Conservation (phyloP, 106 monocot species). For the Gastrodia elata region DNA sequence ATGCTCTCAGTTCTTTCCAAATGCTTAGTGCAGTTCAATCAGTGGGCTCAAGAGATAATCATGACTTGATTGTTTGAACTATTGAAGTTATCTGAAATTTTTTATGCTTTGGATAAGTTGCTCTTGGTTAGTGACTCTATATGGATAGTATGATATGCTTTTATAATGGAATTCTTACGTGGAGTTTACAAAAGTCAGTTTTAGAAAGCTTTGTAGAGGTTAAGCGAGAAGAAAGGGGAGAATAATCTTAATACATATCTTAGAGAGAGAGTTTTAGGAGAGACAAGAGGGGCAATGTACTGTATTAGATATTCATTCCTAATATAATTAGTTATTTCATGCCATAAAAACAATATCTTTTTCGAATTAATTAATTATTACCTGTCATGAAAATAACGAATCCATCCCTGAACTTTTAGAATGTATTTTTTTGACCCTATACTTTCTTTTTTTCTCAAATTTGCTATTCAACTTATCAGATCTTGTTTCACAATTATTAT, state of each 20-base stretch:
- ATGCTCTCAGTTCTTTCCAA: background rate
- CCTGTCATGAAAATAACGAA: background rate
- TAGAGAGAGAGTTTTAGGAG: no score
- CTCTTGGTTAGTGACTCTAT: background rate
- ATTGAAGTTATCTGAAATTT: background rate
- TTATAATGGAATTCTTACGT: background rate
- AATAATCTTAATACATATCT: background rate
- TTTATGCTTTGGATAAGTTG: background rate
- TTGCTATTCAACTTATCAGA: background rate
- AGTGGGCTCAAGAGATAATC: background rate
- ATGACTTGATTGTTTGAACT: background rate
- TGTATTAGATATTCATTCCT: background rate
- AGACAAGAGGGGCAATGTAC: background rate
- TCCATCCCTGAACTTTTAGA: background rate
- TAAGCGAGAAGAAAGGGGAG: background rate
- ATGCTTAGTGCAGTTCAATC: background rate
- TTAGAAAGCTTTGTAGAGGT: background rate
- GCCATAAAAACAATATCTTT: no score
- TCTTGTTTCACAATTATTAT: background rate
- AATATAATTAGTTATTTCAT: background rate
- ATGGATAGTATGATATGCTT: background rate
- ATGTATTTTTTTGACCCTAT: background rate
- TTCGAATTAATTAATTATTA: no score
- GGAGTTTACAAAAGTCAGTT: background rate
- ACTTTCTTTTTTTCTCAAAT: background rate